Evolutionary conservation across 2,329 filamentous ascomycete genomes (phyloP).

Genomic region (Cryphonectria japonica): DNA sequence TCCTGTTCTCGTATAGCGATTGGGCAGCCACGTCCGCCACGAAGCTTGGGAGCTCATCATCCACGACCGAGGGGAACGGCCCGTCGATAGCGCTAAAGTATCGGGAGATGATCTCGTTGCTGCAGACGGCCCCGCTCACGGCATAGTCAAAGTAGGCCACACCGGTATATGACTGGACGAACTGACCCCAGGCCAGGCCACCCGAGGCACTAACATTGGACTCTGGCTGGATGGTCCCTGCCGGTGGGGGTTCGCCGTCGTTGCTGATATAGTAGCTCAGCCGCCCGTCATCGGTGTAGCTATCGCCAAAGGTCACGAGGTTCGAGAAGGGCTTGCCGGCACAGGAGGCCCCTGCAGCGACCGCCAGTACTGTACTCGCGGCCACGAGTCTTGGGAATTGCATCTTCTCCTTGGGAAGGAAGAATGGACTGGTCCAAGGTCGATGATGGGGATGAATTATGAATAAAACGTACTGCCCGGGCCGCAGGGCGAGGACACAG

Average conservation of each 20-base stretch:
- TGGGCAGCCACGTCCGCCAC: slow-evolving; percentile 50
- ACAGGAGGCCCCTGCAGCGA: slow-evolving; percentile 13
- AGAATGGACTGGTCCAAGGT: not conserved
- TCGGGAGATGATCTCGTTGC: slow-evolving; percentile 67
- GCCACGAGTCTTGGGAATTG: not conserved
- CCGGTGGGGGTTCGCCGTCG: slow-evolving; percentile 63
- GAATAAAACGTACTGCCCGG: not conserved
- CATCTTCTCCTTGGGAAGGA: slow-evolving; percentile 14
- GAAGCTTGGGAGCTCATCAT: slow-evolving; percentile 64
- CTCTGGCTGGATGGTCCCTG: slow-evolving; percentile 53
- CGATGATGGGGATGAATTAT: not conserved
- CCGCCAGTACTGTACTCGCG: slow-evolving; percentile 1
- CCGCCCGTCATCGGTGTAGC: slow-evolving; percentile 75
- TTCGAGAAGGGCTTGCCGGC: slow-evolving; percentile 56
- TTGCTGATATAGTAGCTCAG: slow-evolving; percentile 64
- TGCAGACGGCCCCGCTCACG: slow-evolving; percentile 72
- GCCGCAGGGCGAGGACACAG: not conserved
- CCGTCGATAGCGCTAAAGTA: slow-evolving; percentile 53
- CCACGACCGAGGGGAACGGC: slow-evolving; percentile 64
- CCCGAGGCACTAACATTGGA: slow-evolving; percentile 63
- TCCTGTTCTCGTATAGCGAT: slow-evolving; percentile 49
- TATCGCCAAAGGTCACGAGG: slow-evolving; percentile 73
- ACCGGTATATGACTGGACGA: slow-evolving; percentile 62
- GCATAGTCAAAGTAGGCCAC: slow-evolving; percentile 70
- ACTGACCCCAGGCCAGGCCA: slow-evolving; percentile 70